Evolutionary conservation across 768 basidiomycete species (phyloP).

Genomic region (Paxillus ammoniavirescens): DNA sequence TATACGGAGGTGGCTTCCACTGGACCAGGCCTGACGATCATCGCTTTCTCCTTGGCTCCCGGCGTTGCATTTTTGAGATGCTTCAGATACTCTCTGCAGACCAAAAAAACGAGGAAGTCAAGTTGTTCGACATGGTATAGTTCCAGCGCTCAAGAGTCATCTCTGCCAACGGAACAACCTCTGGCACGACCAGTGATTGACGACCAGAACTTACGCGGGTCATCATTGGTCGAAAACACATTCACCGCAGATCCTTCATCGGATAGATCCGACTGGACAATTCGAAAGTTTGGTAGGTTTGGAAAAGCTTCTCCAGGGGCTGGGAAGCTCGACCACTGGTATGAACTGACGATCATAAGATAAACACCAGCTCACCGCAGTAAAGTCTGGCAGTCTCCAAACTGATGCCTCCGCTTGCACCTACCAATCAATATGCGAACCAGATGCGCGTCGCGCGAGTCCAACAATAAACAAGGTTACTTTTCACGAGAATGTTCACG

Average conservation of each 20-base stretch:
- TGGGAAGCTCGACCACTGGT: too few species aligned
- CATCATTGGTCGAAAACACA: slow-evolving; percentile 45
- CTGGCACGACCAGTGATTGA: slow-evolving; percentile 59
- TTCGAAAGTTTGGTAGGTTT: slow-evolving; percentile 33
- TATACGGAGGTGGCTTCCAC: too few species aligned
- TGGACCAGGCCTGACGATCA: too few species aligned
- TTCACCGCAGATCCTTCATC: slow-evolving; percentile 50
- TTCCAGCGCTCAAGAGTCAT: slow-evolving; percentile 68
- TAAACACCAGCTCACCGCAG: neutral
- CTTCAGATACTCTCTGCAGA: slow-evolving; percentile 58
- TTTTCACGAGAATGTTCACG: slow-evolving; percentile 70
- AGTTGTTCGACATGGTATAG: slow-evolving; percentile 55
- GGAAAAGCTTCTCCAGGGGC: slow-evolving; percentile 42
- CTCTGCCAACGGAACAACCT: slow-evolving; percentile 48
- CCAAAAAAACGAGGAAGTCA: slow-evolving; percentile 68
- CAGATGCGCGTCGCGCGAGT: neutral
- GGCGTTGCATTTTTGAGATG: slow-evolving; percentile 38
- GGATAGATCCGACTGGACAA: slow-evolving; percentile 56
- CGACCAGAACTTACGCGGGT: slow-evolving; percentile 53
- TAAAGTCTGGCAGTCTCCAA: slow-evolving; percentile 57
- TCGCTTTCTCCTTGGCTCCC: slow-evolving; percentile 51
- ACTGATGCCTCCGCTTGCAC: slow-evolving; percentile 77
- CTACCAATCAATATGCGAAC: slow-evolving; percentile 29
- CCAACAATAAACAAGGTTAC: slow-evolving; percentile 27
- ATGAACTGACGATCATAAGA: too few species aligned